Percentiles rank a stretch among this genome's conserved stretches.
Evolutionary conservation across 2,329 filamentous ascomycete species (phyloP).

Genomic region (Epichloe coenophiala): DNA sequence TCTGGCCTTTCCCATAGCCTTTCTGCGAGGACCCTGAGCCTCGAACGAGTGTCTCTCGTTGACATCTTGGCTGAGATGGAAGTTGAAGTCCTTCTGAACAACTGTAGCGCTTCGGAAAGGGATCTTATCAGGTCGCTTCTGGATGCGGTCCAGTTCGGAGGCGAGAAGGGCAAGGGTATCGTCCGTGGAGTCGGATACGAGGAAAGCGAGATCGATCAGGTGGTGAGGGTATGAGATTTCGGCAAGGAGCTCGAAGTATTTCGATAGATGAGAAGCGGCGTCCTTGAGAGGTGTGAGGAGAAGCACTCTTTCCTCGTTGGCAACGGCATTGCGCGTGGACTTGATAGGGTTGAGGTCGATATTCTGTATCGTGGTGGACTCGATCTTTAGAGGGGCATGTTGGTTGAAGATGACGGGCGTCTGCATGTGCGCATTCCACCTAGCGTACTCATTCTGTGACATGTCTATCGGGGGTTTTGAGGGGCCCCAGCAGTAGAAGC

Average conservation of each 20-base stretch:
- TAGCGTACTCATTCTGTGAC: constrained; percentile 76
- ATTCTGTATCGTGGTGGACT: constrained; percentile 63
- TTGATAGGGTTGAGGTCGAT: constrained; percentile 75
- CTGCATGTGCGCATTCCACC: constrained; percentile 78
- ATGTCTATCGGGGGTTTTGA: constrained; percentile 94
- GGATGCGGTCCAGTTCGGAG: constrained; percentile 75
- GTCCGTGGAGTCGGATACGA: constrained; percentile 83
- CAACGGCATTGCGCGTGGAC: constrained; percentile 64
- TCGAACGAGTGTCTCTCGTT: constrained; percentile 73
- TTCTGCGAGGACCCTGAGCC: constrained; percentile 80
- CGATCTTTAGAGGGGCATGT: constrained; percentile 76
- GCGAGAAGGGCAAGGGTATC: constrained; percentile 81
- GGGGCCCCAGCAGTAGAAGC: constrained; percentile 95
- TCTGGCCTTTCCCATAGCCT: constrained; percentile 76
- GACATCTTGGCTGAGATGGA: constrained; percentile 62
- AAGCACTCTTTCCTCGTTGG: constrained; percentile 76
- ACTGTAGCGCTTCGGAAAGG: constrained; percentile 78
- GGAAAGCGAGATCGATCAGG: constrained; percentile 87
- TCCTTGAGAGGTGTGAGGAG: constrained; percentile 90
- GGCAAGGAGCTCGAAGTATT: constrained; percentile 86
- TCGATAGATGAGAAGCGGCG: constrained; percentile 65
- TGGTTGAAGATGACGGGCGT: constrained; percentile 96
- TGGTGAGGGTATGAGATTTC: constrained; percentile 89
- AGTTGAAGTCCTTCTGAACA: constrained; percentile 83
- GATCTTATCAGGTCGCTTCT: constrained; percentile 64